These are phyloP conservation scores for Dryas alaskensis DNA, from an alignment of 306 rosid genomes.

Conservation along the genomic window DNA sequence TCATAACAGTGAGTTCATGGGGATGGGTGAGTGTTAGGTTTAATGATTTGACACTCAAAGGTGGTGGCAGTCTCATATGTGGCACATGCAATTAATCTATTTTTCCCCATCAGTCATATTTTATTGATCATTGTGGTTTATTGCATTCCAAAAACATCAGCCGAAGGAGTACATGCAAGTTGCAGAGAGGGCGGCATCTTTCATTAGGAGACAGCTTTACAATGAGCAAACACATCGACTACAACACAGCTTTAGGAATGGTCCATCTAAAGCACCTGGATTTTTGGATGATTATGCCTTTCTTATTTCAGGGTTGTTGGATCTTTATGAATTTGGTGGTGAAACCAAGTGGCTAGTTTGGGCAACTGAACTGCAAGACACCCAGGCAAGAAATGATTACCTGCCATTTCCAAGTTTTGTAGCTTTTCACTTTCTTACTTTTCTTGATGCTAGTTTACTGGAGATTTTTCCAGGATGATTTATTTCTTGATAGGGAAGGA, in stretches of 20 bases:
- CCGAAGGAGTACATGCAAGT: slow-evolving; percentile 64
- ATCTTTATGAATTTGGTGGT: slow-evolving; percentile 85
- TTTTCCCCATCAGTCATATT: background rate
- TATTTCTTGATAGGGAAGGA: slow-evolving; percentile 84
- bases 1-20: no score
- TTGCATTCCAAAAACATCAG: slow-evolving; percentile 39
- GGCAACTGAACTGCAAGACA: slow-evolving; percentile 84
- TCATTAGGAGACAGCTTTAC: slow-evolving; percentile 68
- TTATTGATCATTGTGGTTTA: slow-evolving; percentile 18
- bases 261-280: slow-evolving; percentile 85
- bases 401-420: background rate
- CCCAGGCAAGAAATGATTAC: slow-evolving; percentile 57
- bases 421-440: slow-evolving; percentile 1
- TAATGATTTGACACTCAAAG: no score
- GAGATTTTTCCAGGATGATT: slow-evolving; percentile 60
- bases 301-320: slow-evolving; percentile 76
- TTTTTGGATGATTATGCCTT: slow-evolving; percentile 93
- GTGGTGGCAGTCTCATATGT: background rate
- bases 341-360: slow-evolving; percentile 67
- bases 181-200: slow-evolving; percentile 78
- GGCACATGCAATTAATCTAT: background rate
- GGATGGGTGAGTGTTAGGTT: background rate
- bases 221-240: slow-evolving; percentile 55
- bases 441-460: slow-evolving; percentile 18
- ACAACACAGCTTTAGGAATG: slow-evolving; percentile 79